A percentile compares a stretch with the other conserved stretches of the same genome.
Evolutionary conservation across 805 yeast species (phyloP).

Genomic region (Ogataea glucozyma): DNA sequence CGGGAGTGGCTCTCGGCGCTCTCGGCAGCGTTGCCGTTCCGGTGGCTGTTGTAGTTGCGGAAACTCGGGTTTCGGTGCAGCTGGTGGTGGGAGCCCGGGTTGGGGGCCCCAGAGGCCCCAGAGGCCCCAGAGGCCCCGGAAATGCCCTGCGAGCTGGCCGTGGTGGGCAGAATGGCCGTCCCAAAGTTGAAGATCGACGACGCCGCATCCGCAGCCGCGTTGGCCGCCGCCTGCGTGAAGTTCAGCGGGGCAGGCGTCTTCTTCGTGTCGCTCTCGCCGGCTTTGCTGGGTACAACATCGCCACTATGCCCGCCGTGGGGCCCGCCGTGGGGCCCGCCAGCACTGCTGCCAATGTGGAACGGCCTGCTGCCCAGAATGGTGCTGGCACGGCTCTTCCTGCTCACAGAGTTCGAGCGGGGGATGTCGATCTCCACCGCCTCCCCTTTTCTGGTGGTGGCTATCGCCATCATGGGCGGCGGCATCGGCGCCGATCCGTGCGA

Average conservation of each 20-base stretch:
- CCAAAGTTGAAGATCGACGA: slow-evolving; percentile 34
- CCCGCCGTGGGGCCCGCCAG: no score
- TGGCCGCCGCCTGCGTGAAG: slow-evolving; percentile 30
- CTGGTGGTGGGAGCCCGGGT: background rate
- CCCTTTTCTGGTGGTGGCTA: slow-evolving; percentile 78
- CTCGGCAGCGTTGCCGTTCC: background rate
- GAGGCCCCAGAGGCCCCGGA: slow-evolving; percentile 2
- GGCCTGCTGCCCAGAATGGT: slow-evolving; percentile 20
- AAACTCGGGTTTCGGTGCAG: slow-evolving; percentile 6
- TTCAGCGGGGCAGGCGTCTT: slow-evolving; percentile 23
- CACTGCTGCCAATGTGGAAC: slow-evolving; percentile 11
- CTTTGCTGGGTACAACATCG: no score
- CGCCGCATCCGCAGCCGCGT: slow-evolving; percentile 32
- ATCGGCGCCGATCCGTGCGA: slow-evolving; percentile 41
- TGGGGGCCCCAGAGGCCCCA: no score
- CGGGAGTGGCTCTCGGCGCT: background rate
- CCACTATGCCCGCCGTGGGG: no score
- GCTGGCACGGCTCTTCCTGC: slow-evolving; percentile 26
- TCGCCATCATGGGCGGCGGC: slow-evolving; percentile 73
- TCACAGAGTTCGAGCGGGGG: slow-evolving; percentile 31
- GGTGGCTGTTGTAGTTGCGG: slow-evolving; percentile 1
- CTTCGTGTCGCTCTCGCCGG: slow-evolving; percentile 17
- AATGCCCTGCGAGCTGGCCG: slow-evolving; percentile 4
- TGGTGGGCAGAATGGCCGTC: slow-evolving; percentile 16
- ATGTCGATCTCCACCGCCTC: slow-evolving; percentile 74